Evolutionary conservation across 2,329 filamentous ascomycete species (phyloP).

Genomic region (Pseudogymnoascus sp.): DNA sequence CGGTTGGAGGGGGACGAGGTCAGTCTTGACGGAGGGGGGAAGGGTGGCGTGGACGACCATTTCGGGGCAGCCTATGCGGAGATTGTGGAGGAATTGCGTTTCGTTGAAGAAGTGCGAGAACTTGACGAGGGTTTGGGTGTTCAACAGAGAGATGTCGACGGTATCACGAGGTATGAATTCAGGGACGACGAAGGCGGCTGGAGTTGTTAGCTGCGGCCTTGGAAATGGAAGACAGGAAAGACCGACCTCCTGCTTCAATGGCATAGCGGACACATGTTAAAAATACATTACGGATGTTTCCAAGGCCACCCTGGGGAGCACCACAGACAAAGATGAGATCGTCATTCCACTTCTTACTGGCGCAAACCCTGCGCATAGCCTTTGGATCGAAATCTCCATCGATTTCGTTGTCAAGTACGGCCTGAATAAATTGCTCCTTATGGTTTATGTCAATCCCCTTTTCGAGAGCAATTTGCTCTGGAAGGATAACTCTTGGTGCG

Average conservation of each 20-base stretch:
- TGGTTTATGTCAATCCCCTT: background rate
- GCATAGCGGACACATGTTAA: constrained; percentile 40
- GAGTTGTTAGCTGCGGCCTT: background rate
- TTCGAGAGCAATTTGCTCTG: background rate
- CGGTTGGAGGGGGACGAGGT: constrained; percentile 9
- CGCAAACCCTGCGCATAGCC: constrained; percentile 26
- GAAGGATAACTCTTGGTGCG: background rate
- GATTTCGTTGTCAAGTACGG: constrained; percentile 15
- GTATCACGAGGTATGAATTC: constrained; percentile 16
- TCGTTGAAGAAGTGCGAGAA: constrained; percentile 23
- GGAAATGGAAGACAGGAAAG: constrained; percentile 15
- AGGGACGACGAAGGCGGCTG: constrained; percentile 30
- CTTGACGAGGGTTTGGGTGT: constrained; percentile 10
- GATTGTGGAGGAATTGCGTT: constrained; percentile 16
- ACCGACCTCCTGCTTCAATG: constrained; percentile 41
- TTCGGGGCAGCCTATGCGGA: constrained; percentile 3
- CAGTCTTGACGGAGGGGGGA: background rate
- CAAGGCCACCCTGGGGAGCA: constrained; percentile 36
- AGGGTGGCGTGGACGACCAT: constrained; percentile 15
- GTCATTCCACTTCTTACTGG: constrained; percentile 33
- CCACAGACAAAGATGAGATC: constrained; percentile 39
- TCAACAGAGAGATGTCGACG: constrained; percentile 10
- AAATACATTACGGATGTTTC: constrained; percentile 37
- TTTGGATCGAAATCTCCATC: constrained; percentile 20
- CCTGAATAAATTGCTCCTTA: constrained; percentile 14